Evolutionary conservation across 1,284 basidiomycete genomes (phyloP).

Genomic region (Boletus mariae): DNA sequence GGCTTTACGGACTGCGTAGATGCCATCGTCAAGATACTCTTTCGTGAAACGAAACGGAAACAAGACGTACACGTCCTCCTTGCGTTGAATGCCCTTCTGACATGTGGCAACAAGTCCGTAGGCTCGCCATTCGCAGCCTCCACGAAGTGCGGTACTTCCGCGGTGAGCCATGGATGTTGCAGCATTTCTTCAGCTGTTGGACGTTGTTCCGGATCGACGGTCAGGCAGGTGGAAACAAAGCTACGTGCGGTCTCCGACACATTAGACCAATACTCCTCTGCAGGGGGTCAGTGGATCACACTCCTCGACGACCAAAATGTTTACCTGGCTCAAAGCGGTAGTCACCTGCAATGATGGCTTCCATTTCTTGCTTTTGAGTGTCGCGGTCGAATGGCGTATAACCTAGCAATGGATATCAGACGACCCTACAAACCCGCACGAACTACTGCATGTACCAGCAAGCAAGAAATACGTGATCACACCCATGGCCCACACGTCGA

Average conservation of each 20-base stretch:
- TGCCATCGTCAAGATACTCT: conserved; percentile 2
- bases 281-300: background rate
- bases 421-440: background rate
- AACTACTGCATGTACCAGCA: conserved; percentile 43
- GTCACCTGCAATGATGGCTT: conserved; percentile 89
- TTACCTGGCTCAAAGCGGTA: conserved; percentile 84
- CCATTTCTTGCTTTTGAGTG: conserved; percentile 83
- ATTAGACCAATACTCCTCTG: conserved; percentile 81
- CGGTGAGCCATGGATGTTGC: conserved; percentile 62
- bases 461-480: conserved; percentile 95
- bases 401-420: conserved; percentile 32
- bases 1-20: conserved; percentile 73
- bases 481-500: conserved; percentile 97
- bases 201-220: conserved; percentile 73
- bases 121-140: conserved; percentile 63
- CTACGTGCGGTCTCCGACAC: conserved; percentile 78
- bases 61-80: conserved; percentile 72
- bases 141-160: conserved; percentile 66
- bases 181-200: conserved; percentile 70
- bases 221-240: conserved; percentile 81
- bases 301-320: conserved; percentile 6
- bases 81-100: conserved; percentile 86
- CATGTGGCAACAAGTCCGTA: conserved; percentile 82
- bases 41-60: conserved; percentile 2
- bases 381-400: conserved; percentile 96